Base-by-base conservation (phyloP, 2,329 filamentous ascomycete genomes). In the Colletotrichum spaethianum region DNA sequence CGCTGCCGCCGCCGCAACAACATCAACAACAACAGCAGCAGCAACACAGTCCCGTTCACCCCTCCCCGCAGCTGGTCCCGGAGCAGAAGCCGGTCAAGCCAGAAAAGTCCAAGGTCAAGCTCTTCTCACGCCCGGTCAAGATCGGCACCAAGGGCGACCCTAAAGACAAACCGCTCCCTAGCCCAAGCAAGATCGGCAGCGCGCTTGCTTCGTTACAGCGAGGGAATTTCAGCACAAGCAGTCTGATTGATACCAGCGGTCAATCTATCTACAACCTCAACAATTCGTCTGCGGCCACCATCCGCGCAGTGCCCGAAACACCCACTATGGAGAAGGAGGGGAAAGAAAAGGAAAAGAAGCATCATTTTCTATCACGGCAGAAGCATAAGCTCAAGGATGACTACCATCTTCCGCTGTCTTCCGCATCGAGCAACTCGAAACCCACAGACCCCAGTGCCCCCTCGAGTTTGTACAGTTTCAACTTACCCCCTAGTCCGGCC, bases 301-400 rank as follows among this genome's bases (percentile, higher is more conserved):
- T 96, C 68, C 89, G 93, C n/a, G 65, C 65, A 46, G 89, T 93
- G 0, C 78, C 82, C 14, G 90, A 93, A 53, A 82, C 85, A 33
- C 81, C 84, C 7, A 70, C 60, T 53, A 83, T 78, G 3, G 85
- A 86, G 20, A 86, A 86, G 23, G 86, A 86, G 73, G 88, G 79
- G 23, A 92, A 92, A 77, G 91, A 93, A 70, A 93, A 93, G 82
- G 91, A 93, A 77, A 93, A 93, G 83, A 93, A 93, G 75, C 93
- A 95, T 76, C 91, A 95, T 78, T 95, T 96, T 75, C 80, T 96
- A 64, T 94, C 93, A 9, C 87, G 93, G 48, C 93, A 94, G 78
- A 95, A 95, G 78, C 89, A 95, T 78, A 95, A 95, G 80, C 84
- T 94, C 70, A 93, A 92, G 81, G 92, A 94, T 74, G 93, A 95